phyloP scores from a whole-genome alignment of 257 asterid species.

The Solanum arcanum region DNA sequence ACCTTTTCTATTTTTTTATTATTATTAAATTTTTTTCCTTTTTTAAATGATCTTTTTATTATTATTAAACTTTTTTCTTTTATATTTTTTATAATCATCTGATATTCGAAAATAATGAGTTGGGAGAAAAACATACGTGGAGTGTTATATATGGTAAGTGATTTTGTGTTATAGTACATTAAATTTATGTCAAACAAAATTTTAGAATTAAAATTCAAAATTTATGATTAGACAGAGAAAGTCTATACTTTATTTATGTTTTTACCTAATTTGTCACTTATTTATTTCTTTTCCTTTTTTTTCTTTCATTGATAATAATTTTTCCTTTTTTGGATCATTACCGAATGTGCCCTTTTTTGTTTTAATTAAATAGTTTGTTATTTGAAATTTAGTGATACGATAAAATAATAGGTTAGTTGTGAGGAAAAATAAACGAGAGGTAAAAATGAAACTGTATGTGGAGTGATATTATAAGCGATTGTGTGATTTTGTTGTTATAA shows the following conservation, averaged over 20 bases:
- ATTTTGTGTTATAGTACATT: rapidly evolving
- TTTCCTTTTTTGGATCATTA: neutral
- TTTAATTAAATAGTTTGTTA: neutral
- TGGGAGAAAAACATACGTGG: neutral
- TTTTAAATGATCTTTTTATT: neutral
- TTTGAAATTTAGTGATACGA: neutral
- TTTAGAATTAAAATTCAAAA: neutral
- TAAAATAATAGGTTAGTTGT: too few species aligned
- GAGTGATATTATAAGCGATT: too few species aligned
- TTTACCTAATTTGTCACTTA: neutral
- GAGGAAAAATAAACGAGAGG: too few species aligned
- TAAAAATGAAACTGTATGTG: neutral
- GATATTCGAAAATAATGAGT: neutral
- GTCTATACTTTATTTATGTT: neutral
- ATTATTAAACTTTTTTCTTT: neutral
- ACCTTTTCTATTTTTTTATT: neutral
- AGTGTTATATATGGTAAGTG: neutral
- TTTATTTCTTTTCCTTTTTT: neutral
- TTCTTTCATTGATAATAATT: neutral
- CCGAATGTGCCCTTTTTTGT: neutral
- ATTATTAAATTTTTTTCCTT: neutral
- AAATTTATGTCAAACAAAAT: neutral
- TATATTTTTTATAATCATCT: neutral
- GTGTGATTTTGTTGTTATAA: neutral
- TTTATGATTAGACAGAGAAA: neutral